These are phyloP conservation scores for Magnaporthales sp. DNA, from an alignment of 2,329 filamentous ascomycete genomes.

Conservation along the genomic window DNA sequence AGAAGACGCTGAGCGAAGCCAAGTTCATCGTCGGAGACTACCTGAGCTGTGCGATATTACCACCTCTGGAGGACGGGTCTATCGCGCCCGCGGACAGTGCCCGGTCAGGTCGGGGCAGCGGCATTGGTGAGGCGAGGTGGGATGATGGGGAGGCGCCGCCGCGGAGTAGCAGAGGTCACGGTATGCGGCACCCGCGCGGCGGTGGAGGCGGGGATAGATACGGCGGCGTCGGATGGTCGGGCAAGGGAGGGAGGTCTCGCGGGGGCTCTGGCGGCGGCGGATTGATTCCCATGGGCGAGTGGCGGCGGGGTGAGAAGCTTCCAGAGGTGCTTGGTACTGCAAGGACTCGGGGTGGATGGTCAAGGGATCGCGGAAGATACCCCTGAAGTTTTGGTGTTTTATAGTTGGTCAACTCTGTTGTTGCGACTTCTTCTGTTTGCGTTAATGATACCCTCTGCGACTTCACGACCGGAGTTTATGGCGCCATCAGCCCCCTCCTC, in stretches of 20 bases:
- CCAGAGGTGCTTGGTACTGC: conserved; percentile 43
- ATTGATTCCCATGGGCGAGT: conserved; percentile 49
- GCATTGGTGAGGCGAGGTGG: conserved; percentile 24
- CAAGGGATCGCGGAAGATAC: conserved; percentile 1
- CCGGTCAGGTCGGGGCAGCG: conserved; percentile 31
- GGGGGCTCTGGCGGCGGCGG: not conserved
- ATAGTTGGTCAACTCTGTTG: not conserved
- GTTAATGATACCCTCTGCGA: not conserved
- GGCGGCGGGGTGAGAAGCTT: conserved; percentile 56
- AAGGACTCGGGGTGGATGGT: conserved; percentile 26
- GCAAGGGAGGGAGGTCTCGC: conserved; percentile 11
- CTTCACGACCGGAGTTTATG: not conserved
- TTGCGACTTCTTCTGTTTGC: not conserved
- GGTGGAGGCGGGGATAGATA: not conserved
- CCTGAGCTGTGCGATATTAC: conserved; percentile 72
- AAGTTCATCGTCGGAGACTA: conserved; percentile 87
- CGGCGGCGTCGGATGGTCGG: not conserved
- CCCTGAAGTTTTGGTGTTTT: not conserved
- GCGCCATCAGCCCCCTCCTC: not conserved
- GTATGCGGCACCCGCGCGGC: conserved; percentile 13
- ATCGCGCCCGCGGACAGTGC: conserved; percentile 55
- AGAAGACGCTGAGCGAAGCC: conserved; percentile 67
- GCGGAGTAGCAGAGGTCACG: conserved; percentile 13
- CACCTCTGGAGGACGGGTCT: conserved; percentile 58
- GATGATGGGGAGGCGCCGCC: not conserved